Percentiles rank a stretch among this genome's conserved stretches.
Evolutionary conservation across 225 moss, liverwort and hornwort species (phyloP).

Genomic region (Lunularia cruciata): DNA sequence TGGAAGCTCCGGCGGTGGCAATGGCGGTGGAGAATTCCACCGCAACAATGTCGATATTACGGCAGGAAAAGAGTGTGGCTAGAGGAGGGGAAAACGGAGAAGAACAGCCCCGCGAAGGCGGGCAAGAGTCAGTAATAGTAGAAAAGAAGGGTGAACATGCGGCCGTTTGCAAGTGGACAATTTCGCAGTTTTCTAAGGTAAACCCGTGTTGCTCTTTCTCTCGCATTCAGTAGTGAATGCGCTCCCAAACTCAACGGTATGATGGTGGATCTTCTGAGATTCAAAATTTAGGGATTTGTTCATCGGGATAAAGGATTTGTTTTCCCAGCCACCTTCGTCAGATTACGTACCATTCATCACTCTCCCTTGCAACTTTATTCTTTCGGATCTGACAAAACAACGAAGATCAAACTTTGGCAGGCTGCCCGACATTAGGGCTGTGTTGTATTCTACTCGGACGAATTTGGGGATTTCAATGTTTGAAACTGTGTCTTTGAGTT

Average conservation of each 20-base stretch:
- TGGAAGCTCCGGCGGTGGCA: constrained; percentile 52
- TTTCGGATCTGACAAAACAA: too few relatives aligned
- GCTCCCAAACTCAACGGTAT: background rate
- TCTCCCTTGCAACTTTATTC: too few relatives aligned
- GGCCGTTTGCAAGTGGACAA: constrained; percentile 98
- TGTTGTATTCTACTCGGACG: too few relatives aligned
- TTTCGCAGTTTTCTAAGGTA: constrained; percentile 90
- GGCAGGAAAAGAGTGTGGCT: constrained; percentile 73
- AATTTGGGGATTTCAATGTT: too few relatives aligned
- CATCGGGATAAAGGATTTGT: background rate
- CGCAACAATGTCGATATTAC: constrained; percentile 67
- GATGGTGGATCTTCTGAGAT: constrained; percentile 6
- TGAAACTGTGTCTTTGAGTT: too few relatives aligned
- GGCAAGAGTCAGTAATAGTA: constrained; percentile 94
- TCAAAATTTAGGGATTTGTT: background rate
- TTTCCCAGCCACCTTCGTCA: too few relatives aligned
- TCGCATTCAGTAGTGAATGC: background rate
- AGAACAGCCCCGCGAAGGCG: constrained; percentile 92
- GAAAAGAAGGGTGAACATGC: constrained; percentile 99
- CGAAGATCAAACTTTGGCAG: too few relatives aligned
- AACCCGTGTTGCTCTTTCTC: background rate
- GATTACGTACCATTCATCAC: too few relatives aligned
- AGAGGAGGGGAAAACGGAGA: constrained; percentile 90
- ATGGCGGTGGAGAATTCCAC: constrained; percentile 83
- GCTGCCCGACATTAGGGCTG: too few relatives aligned